Evolutionary conservation across 352 stramenopile species (phyloP).

Genomic region (Phytophthora sojae): DNA sequence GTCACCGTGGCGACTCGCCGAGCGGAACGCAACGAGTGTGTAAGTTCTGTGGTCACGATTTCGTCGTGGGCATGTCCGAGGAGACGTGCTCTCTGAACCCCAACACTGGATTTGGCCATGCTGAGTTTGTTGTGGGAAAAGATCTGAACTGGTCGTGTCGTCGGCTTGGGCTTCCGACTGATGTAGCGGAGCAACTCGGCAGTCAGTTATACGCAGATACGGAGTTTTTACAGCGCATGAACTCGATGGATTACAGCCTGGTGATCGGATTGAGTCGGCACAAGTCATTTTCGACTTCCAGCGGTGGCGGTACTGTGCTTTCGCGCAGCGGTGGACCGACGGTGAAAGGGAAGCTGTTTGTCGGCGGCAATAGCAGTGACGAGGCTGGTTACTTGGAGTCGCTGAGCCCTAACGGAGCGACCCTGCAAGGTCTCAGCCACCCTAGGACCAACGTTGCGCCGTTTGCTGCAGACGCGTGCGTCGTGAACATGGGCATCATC

Average conservation of each 20-base stretch:
- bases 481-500: constrained; percentile 97
- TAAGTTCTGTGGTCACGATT: constrained; percentile 90
- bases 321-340: constrained; percentile 38
- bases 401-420: constrained; percentile 52
- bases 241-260: constrained; percentile 98
- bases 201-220: constrained; percentile 92
- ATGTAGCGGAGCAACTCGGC: constrained; percentile 77
- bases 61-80: constrained; percentile 87
- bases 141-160: constrained; percentile 89
- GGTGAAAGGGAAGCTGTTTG: constrained; percentile 46
- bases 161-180: constrained; percentile 70
- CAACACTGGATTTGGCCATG: constrained; percentile 65
- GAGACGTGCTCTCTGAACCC: constrained; percentile 80
- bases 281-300: constrained; percentile 50
- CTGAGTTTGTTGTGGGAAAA: constrained; percentile 86
- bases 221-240: constrained; percentile 94
- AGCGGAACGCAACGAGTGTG: constrained; percentile 81
- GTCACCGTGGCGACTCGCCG: constrained; percentile 65
- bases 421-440: constrained; percentile 34
- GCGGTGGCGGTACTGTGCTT: constrained; percentile 39
- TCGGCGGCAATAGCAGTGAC: constrained; percentile 40
- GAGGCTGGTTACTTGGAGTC: constrained; percentile 69
- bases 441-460: constrained; percentile 41
- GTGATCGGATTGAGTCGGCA: constrained; percentile 91
- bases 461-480: constrained; percentile 71